These are phyloP conservation scores for Spizellomyces punctatus DNA, from an alignment of 192 early-diverging fungal species.

Conservation along the genomic window DNA sequence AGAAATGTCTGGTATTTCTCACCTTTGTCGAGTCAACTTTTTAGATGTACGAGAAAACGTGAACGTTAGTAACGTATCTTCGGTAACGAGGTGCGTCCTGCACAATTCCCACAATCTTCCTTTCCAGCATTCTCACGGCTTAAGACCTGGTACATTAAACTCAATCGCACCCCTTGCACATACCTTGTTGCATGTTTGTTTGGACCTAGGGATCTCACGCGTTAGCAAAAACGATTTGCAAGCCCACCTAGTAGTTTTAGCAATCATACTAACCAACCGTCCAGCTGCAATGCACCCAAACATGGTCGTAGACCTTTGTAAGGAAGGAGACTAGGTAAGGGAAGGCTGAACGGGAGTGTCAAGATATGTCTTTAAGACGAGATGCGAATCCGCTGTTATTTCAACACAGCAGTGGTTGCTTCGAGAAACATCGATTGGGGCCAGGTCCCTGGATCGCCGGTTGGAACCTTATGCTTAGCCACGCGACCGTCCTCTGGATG, in stretches of 20 bases:
- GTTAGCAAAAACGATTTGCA: background rate
- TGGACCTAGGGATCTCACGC: slow-evolving; percentile 63
- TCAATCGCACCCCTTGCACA: background rate
- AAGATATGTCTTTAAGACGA: too few relatives aligned
- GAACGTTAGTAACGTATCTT: background rate
- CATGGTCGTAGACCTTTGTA: slow-evolving; percentile 31
- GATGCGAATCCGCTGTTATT: too few relatives aligned
- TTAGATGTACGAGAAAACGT: background rate
- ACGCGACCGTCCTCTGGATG: too few relatives aligned
- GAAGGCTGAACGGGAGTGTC: too few relatives aligned
- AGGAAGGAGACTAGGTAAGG: too few relatives aligned
- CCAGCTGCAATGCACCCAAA: slow-evolving; percentile 94
- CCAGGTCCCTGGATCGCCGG: too few relatives aligned
- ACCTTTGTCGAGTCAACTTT: slow-evolving; percentile 57
- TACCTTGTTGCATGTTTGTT: slow-evolving; percentile 85
- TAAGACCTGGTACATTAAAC: background rate
- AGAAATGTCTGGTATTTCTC: background rate
- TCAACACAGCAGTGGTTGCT: too few relatives aligned
- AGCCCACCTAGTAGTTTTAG: too few relatives aligned
- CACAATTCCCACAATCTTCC: background rate
- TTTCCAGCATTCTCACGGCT: too few relatives aligned
- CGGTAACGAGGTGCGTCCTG: background rate
- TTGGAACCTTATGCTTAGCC: too few relatives aligned
- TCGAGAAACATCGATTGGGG: too few relatives aligned
- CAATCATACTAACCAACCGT: slow-evolving; percentile 57